Evolutionary conservation across 1,284 basidiomycete species (phyloP), one percentile per base, ranked within the genome.

Genomic region (Sutorius eximius): DNA sequence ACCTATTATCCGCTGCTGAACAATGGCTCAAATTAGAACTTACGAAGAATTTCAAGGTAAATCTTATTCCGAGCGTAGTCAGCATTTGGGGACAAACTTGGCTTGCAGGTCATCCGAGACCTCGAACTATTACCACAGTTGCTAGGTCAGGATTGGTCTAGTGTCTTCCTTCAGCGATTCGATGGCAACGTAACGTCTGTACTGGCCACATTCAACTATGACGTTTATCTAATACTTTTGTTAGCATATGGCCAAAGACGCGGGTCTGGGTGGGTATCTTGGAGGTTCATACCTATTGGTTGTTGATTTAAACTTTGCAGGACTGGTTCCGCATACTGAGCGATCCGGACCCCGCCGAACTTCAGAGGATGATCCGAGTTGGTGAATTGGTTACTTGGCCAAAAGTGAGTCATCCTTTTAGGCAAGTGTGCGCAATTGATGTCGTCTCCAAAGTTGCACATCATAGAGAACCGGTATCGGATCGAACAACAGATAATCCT

Each of bases 371-470:
- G 92, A 82, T 96, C 58, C 75, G 77, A 51, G 89, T 93, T 3
- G 95, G 95, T 5, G 80, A 96, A 72, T 71, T 85, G n/a, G 94
- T 93, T n/a, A 89, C 95, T 20, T 98, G 93, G 93, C 95, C 95
- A 0, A 95, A 95, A 75, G 89, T 95, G 61, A 52, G 73, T 53
- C 15, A 12, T 48, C 32, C 36, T 9, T 40, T n/a, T n/a, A 45
- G 22, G 8, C 13, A n/a, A 18, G 13, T 40, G 22, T 24, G 47
- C 38, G 42, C 29, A 34, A 54, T 34, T 62, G 36, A 59, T 47
- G 51, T 41, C 59, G 15, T n/a, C 6, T 42, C 3, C 38, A 34
- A 61, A 94, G 92, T 73, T 95, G 12, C 92, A 93, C 63, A 96
- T 98, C 82, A 91, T 96, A 51, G 83, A 89, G 64, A 97, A 98